These are phyloP conservation scores for Xylariaceae sp. DNA, from an alignment of 2,329 filamentous ascomycete species.

Conservation along the genomic window DNA sequence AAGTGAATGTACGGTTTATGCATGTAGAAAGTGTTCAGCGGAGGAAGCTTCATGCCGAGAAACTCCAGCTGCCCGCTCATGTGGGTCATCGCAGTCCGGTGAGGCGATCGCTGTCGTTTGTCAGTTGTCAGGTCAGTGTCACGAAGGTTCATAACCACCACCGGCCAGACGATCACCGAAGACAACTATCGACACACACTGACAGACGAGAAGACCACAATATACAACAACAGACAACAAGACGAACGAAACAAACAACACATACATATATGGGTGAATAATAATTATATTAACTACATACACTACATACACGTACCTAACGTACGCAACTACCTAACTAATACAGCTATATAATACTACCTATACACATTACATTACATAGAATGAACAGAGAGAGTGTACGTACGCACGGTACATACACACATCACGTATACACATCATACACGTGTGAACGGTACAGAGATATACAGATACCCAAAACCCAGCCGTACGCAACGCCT, in stretches of 20 bases:
- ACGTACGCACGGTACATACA: constrained; percentile 15
- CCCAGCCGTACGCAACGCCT: constrained; percentile 12
- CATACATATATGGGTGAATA: neutral
- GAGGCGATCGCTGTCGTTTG: neutral
- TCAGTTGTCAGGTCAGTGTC: neutral
- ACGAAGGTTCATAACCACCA: neutral
- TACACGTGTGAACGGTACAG: constrained; percentile 14
- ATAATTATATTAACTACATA: constrained; percentile 14
- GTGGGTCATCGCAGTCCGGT: neutral
- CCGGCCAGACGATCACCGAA: neutral
- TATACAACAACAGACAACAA: neutral
- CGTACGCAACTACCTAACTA: neutral
- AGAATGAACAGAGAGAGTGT: constrained; percentile 11
- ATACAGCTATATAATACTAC: neutral
- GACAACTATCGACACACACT: neutral
- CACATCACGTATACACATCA: constrained; percentile 11
- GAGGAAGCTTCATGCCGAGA: neutral
- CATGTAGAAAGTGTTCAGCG: neutral
- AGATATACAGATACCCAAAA: constrained; percentile 17
- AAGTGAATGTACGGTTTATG: neutral
- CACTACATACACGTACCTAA: constrained; percentile 2
- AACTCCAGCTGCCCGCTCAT: neutral
- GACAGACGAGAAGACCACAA: neutral
- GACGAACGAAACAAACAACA: constrained; percentile 15
- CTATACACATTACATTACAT: constrained; percentile 3